These are phyloP conservation scores for Boletus edulis DNA, from an alignment of 768 basidiomycete species.

Conservation along the genomic window DNA sequence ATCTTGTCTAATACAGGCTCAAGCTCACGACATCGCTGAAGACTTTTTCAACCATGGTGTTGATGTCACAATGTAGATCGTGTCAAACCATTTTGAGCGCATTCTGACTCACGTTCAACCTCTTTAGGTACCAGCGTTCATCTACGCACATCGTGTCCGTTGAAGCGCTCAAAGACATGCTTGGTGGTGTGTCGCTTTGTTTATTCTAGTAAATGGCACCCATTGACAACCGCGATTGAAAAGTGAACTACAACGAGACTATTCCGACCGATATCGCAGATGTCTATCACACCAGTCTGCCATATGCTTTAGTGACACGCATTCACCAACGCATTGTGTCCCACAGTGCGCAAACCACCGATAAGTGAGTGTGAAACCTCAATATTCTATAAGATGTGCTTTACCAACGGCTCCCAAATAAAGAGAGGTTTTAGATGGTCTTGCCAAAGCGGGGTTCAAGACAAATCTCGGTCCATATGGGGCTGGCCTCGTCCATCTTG, in stretches of 20 bases:
- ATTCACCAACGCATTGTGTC: slow-evolving; percentile 21
- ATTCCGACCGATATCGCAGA: slow-evolving; percentile 24
- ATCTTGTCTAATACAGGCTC: slow-evolving; percentile 7
- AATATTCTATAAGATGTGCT: neutral
- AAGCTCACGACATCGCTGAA: slow-evolving; percentile 38
- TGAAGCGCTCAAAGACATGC: neutral
- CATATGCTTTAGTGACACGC: slow-evolving; percentile 8
- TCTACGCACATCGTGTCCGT: neutral
- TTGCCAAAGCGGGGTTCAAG: slow-evolving; percentile 38
- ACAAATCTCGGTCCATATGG: slow-evolving; percentile 34
- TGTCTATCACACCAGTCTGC: slow-evolving; percentile 12
- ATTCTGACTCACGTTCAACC: neutral
- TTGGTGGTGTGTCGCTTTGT: neutral
- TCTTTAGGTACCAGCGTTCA: neutral
- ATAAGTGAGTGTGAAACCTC: slow-evolving; percentile 19
- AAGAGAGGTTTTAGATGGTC: slow-evolving; percentile 37
- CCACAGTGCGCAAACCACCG: slow-evolving; percentile 19
- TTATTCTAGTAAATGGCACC: too few relatives aligned
- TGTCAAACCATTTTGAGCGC: neutral
- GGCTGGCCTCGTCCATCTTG: slow-evolving; percentile 31
- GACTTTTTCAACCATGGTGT: slow-evolving; percentile 32
- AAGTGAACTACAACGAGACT: neutral
- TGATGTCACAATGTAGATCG: slow-evolving; percentile 28
- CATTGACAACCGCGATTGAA: neutral
- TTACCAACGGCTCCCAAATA: neutral